Evolutionary conservation across 2,329 filamentous ascomycete species (phyloP).

Genomic region (Ophiocordyceps unilateralis): DNA sequence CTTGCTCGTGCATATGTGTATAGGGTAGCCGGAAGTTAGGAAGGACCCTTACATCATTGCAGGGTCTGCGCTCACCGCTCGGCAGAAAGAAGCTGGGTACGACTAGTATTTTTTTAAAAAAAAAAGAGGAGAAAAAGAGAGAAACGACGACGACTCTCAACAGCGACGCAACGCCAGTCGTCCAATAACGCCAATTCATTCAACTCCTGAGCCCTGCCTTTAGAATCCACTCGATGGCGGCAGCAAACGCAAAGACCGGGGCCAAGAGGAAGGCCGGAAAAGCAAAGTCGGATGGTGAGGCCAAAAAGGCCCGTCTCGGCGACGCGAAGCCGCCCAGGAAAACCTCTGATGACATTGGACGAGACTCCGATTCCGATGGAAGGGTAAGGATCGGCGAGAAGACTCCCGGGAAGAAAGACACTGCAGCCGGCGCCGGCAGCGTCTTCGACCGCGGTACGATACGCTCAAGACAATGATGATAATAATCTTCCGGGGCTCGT

Average conservation of each 20-base stretch:
- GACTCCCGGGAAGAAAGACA: constrained; percentile 17
- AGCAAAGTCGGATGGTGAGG: constrained; percentile 21
- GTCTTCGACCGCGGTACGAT: constrained; percentile 23
- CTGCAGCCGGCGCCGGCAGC: constrained; percentile 15
- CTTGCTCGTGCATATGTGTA: too few relatives aligned
- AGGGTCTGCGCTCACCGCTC: too few relatives aligned
- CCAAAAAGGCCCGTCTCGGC: constrained; percentile 34
- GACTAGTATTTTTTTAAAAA: too few relatives aligned
- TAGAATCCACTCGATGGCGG: constrained; percentile 22
- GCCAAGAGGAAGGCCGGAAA: constrained; percentile 42
- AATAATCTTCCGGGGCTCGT: not conserved
- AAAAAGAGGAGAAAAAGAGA: not conserved
- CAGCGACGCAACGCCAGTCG: not conserved
- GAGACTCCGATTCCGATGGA: constrained; percentile 21
- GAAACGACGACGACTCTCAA: not conserved
- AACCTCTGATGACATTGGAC: constrained; percentile 20
- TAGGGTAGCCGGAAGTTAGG: too few relatives aligned
- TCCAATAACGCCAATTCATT: not conserved
- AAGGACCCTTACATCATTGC: too few relatives aligned
- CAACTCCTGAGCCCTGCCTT: not conserved
- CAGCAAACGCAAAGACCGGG: constrained; percentile 26
- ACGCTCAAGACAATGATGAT: not conserved
- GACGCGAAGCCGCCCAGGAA: constrained; percentile 15
- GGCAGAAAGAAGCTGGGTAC: not conserved
- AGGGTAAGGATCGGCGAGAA: constrained; percentile 27